Percentiles rank a stretch among this genome's conserved stretches.
These are phyloP conservation scores for Exophiala sp. DNA, from an alignment of 2,329 filamentous ascomycete genomes.

Conservation along the genomic window DNA sequence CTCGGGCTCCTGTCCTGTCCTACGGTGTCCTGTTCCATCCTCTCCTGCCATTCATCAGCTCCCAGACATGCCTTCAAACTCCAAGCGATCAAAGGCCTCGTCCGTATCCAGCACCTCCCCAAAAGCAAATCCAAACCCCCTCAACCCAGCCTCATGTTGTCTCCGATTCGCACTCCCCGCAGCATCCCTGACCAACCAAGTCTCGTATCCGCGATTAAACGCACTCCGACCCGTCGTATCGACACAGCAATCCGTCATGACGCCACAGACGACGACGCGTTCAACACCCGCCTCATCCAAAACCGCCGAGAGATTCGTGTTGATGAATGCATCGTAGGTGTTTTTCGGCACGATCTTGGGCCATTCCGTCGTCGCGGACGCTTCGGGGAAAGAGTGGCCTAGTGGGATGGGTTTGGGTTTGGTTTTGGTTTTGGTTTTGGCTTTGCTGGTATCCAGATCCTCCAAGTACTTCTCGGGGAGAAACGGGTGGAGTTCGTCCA, in stretches of 20 bases:
- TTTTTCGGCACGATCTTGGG: slow-evolving; percentile 35
- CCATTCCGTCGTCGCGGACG: background rate
- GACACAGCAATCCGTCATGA: slow-evolving; percentile 41
- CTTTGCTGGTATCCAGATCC: too few relatives aligned
- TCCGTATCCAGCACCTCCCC: slow-evolving; percentile 34
- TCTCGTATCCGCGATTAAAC: slow-evolving; percentile 40
- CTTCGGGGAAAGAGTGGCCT: slow-evolving; percentile 10
- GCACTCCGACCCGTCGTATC: slow-evolving; percentile 38
- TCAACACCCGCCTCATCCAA: slow-evolving; percentile 30
- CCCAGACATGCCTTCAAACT: too few relatives aligned
- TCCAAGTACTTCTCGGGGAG: slow-evolving; percentile 22
- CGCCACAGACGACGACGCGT: slow-evolving; percentile 37
- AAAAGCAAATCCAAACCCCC: slow-evolving; percentile 35
- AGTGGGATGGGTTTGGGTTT: background rate
- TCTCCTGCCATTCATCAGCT: too few relatives aligned
- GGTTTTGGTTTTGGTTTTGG: background rate
- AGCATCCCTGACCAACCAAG: slow-evolving; percentile 39
- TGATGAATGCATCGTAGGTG: slow-evolving; percentile 40
- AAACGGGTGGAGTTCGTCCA: slow-evolving; percentile 25
- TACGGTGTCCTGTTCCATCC: too few relatives aligned
- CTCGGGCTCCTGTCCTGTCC: too few relatives aligned
- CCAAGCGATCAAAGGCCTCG: too few relatives aligned
- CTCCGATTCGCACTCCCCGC: slow-evolving; percentile 34
- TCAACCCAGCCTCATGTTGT: slow-evolving; percentile 34
- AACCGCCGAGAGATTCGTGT: slow-evolving; percentile 31